Evolutionary conservation across 495 filamentous ascomycete genomes (phyloP).

Genomic region (Aspergillus kassunensis): DNA sequence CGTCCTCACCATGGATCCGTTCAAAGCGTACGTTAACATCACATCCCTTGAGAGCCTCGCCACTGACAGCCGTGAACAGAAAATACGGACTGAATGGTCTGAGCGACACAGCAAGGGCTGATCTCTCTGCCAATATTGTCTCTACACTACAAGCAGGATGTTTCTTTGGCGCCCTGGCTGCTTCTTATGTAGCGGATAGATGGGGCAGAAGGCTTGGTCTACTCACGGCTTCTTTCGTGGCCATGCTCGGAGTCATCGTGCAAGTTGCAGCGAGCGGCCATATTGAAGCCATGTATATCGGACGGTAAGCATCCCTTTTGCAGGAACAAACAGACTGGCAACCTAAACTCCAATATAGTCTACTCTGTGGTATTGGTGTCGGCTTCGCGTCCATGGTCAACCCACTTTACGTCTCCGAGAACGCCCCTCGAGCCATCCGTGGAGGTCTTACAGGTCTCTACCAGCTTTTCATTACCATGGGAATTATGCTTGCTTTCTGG

Average conservation of each 20-base stretch:
- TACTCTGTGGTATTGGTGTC: conserved; percentile 58
- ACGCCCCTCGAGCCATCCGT: conserved; percentile 36
- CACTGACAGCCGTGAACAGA: conserved; percentile 21
- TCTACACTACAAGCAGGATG: conserved; percentile 66
- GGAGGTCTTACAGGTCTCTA: conserved; percentile 43
- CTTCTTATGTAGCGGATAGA: conserved; percentile 52
- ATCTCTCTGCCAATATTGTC: conserved; percentile 46
- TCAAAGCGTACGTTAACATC: conserved; percentile 43
- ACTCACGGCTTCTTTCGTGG: conserved; percentile 41
- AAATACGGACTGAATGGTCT: conserved; percentile 53
- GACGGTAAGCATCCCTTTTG: conserved; percentile 43
- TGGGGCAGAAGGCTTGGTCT: conserved; percentile 54
- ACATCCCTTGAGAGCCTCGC: neutral
- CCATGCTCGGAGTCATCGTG: conserved; percentile 54
- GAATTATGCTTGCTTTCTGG: conserved; percentile 41
- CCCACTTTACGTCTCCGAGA: conserved; percentile 49
- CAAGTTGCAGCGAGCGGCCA: conserved; percentile 57
- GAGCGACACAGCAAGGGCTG: conserved; percentile 42
- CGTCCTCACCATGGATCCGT: conserved; percentile 60
- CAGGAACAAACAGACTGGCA: neutral
- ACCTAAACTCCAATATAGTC: conserved; percentile 23
- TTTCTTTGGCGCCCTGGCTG: conserved; percentile 62
- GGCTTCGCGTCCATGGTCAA: conserved; percentile 46
- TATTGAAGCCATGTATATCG: conserved; percentile 55
- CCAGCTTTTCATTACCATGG: conserved; percentile 30